These are phyloP conservation scores for Penicillium freii DNA, from an alignment of 2,329 filamentous ascomycete species.

Conservation along the genomic window DNA sequence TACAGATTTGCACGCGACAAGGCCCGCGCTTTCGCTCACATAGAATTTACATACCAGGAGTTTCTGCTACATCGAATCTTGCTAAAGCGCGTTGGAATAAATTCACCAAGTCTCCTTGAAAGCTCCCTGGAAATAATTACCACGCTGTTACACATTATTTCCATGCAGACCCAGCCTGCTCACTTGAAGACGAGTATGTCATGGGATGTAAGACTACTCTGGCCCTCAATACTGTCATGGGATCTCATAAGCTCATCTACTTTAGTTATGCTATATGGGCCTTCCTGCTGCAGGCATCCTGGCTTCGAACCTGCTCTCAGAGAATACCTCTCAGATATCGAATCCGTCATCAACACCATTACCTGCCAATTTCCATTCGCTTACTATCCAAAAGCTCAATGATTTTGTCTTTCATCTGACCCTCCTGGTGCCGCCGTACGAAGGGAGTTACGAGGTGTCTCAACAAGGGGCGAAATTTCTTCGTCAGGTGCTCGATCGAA, in stretches of 20 bases:
- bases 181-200: background rate
- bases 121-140: background rate
- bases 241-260: background rate
- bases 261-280: background rate
- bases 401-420: background rate
- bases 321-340: background rate
- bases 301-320: background rate
- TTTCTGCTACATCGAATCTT: background rate
- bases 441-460: background rate
- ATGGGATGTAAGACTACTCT: background rate
- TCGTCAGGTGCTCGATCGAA: background rate
- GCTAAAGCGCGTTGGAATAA: background rate
- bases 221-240: background rate
- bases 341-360: background rate
- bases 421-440: background rate
- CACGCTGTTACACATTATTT: background rate
- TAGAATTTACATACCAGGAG: constrained; percentile 1
- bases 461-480: background rate
- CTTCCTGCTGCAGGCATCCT: constrained; percentile 2
- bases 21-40: background rate
- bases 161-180: background rate
- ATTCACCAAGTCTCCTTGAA: background rate
- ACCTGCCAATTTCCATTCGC: background rate
- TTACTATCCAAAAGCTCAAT: background rate
- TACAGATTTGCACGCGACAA: background rate